Evolutionary conservation across 164 flowering plant species (phyloP).

Genomic region (Annona cherimola): DNA sequence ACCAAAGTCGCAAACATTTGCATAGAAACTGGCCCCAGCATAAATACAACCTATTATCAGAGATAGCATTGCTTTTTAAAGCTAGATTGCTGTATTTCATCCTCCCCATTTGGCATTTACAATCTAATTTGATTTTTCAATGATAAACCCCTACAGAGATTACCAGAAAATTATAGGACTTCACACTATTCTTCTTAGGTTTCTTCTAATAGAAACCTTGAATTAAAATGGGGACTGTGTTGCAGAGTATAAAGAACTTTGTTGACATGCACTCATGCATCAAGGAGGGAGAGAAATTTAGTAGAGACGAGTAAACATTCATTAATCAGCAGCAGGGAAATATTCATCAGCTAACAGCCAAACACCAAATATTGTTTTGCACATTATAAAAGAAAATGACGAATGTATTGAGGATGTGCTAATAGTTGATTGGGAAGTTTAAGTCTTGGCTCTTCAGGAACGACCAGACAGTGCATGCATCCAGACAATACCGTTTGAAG

Average conservation of each 20-base stretch:
- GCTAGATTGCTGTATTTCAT: background rate
- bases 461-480: background rate
- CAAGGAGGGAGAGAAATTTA: background rate
- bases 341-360: no score
- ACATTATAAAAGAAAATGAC: no score
- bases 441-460: no score
- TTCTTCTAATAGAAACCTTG: slow-evolving; percentile 70
- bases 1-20: no score
- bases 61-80: background rate
- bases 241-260: slow-evolving; percentile 73
- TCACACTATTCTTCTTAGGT: slow-evolving; percentile 62
- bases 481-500: no score
- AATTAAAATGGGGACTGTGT: slow-evolving; percentile 42
- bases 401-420: background rate
- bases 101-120: background rate
- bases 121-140: background rate
- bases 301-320: background rate
- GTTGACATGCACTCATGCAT: slow-evolving; percentile 60
- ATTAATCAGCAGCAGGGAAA: background rate
- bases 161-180: slow-evolving; percentile 2
- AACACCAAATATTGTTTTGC: no score
- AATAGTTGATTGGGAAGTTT: no score
- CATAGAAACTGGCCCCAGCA: no score
- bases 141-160: no score
- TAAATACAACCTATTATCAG: no score